Evolutionary conservation across 2,329 filamentous ascomycete species (phyloP), one percentile per base, ranked within the genome.

Genomic region (Claviceps paspali): DNA sequence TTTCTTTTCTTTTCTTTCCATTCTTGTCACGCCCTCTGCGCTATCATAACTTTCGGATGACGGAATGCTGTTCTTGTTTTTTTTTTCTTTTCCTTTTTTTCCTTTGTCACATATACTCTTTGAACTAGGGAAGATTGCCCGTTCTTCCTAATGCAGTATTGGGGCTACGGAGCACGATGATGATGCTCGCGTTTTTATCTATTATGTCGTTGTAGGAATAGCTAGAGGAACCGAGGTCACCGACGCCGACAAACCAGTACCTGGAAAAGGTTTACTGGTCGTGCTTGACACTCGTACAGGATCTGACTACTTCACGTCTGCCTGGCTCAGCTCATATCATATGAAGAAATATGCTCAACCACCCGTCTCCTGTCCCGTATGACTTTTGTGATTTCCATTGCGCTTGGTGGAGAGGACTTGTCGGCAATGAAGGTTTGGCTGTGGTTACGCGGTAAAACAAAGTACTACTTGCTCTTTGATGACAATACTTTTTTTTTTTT

Each of bases 41-140:
- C 43, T 43, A 42, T 40, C 46, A 50, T 48, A 49, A 45, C 48
- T 38, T 48, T 38, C 43, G 42, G 33, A 48, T 40, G 48, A 52
- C 39, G 42, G 33, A 39, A 47, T 44, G 45, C 35, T 26, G 26
- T 31, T 42, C 1, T 19, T 6, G 24, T 30, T 23, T 41, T 22
- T 21, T 22, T 22, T 32, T 32, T 32, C 29, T n/a, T 33, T 33
- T 33, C 21, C 5, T 8, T 22, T 22, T 22, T 22, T 8, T 36
- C 37, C 40, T 42, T 45, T 41, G 26, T 23, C 44, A 38, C 50
- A 44, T 39, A 43, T 47, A 45, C 42, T 44, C 38, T 38, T 36
- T 33, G 30, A 31, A 18, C 21, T 34, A 40, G 29, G 35, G 36
- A 38, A 34, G 17, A 22, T 24, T 29, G 17, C 18, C 9, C 38